Conservation (phyloP, 345 rosid species). For the Hibiscus syriacus region DNA sequence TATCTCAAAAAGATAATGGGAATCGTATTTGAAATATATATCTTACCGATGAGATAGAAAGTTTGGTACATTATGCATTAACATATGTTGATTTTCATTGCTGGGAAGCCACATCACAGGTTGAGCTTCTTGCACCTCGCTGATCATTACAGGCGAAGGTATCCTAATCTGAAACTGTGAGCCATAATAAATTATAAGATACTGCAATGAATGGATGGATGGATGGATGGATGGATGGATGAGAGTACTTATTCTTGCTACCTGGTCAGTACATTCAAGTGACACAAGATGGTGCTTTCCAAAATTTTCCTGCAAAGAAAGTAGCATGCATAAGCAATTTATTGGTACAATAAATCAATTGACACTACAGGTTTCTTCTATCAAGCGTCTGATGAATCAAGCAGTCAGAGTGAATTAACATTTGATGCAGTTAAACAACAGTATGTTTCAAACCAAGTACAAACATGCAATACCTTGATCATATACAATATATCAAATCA, state of each 20-base stretch:
- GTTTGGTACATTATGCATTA: conserved; percentile 47
- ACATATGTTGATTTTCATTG: conserved; percentile 45
- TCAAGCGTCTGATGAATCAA: neutral
- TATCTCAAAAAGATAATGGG: neutral
- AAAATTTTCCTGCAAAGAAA: conserved; percentile 46
- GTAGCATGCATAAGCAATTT: neutral
- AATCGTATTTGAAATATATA: neutral
- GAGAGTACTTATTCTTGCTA: conserved; percentile 19
- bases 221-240: neutral
- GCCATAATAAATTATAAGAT: conserved; percentile 11
- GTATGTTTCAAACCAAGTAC: neutral
- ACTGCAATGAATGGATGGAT: neutral
- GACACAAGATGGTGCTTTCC: conserved; percentile 52
- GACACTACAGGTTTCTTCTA: neutral
- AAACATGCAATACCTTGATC: conserved; percentile 1
- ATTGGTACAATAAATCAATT: neutral
- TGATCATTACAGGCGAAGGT: conserved; percentile 49
- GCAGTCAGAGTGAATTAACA: neutral
- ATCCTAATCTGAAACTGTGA: conserved; percentile 55
- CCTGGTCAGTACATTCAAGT: conserved; percentile 56
- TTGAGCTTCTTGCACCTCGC: conserved; percentile 55
- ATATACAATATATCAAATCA: neutral
- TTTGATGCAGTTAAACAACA: neutral
- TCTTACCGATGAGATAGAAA: conserved; percentile 51
- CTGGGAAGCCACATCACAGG: conserved; percentile 62